Base-by-base conservation (phyloP, 1,139 yeast genomes). In the Saccharomyces pastorianus region DNA sequence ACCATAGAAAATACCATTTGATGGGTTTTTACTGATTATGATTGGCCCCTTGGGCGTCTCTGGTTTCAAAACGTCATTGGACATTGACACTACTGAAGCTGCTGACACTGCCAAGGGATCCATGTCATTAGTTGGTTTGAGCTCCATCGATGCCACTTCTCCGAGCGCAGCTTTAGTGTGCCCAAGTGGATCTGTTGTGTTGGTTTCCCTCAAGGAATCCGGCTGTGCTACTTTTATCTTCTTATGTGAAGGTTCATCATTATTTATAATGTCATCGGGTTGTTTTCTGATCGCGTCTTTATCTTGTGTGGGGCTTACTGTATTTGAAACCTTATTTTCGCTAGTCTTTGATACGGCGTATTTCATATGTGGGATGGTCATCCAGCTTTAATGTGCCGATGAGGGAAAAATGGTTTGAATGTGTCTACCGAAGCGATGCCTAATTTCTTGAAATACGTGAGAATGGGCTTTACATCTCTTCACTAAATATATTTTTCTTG, bases 1-100 rank as follows among this genome's bases (percentile, higher is more conserved):
- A 14, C 71, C 58, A 2, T 63, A 57, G 61, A 70, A 72, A 54
- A 68, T 66, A 1, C 72, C 71, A 7, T 68, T 65, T 0, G 53
- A 51, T 11, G 55, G 46, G 53, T 65, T 61, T 32, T 56, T 61
- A 14, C 61, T 62, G 34, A 69, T 60, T 3, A 49, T 53, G 32
- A 68, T 59, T 7, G 68, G 63, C 38, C 55, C 59, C 6, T 49
- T 57, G 8, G 59, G 63, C 6, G 51, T 51, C 13, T 56, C 51
- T 4, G 68, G 66, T 31, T 49, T 53, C 32, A 58, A 51, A 7
- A 44, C 49, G 2, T 55, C 52, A 55, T 38, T 5, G 49, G 50
- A 26, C 54, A 17, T 42, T 11, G 44, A 38, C 44, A 9, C 44
- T 38, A 20, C 44, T 17, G 44, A 38, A 17, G 44, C 44, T 38